These are phyloP conservation scores for Coemansia sp. DNA, from an alignment of 192 early-diverging fungal genomes.

Conservation along the genomic window DNA sequence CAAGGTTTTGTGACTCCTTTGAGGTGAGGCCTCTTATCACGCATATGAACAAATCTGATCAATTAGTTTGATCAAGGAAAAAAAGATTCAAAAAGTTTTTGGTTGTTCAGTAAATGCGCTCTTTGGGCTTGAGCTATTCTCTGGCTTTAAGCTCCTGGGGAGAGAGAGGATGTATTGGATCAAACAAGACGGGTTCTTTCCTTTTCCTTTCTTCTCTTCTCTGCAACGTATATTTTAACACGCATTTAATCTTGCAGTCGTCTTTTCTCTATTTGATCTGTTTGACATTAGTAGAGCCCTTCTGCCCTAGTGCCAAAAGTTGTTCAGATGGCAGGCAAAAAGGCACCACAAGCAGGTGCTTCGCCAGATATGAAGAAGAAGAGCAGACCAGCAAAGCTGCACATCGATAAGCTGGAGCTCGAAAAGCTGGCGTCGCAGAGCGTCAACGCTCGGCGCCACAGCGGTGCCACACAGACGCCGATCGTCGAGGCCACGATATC, in stretches of 20 bases:
- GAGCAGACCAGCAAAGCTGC: conserved; percentile 19
- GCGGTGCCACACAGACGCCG: conserved; percentile 14
- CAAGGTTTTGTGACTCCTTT: background rate
- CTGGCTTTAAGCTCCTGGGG: too few species aligned
- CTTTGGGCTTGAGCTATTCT: background rate
- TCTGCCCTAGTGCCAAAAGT: too few species aligned
- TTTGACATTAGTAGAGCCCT: background rate
- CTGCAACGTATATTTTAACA: background rate
- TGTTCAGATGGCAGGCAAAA: background rate
- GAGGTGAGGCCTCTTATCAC: too few species aligned
- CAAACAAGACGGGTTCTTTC: background rate
- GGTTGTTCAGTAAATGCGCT: background rate
- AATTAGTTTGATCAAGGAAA: conserved; percentile 11
- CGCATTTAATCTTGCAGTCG: too few species aligned
- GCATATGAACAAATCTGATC: background rate
- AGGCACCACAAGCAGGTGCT: background rate
- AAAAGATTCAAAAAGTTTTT: conserved; percentile 15
- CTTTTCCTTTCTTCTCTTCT: background rate
- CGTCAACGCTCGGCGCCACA: background rate
- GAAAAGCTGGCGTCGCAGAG: conserved; percentile 2
- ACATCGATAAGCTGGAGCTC: conserved; percentile 16
- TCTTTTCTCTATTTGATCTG: background rate
- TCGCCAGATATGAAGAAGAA: conserved; percentile 1
- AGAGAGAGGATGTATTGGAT: too few species aligned
- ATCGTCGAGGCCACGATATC: conserved; percentile 27